A percentile compares a stretch with the other conserved stretches of the same genome.
Evolutionary conservation across 805 yeast species (phyloP).

Genomic region (Candida broadrunensis): DNA sequence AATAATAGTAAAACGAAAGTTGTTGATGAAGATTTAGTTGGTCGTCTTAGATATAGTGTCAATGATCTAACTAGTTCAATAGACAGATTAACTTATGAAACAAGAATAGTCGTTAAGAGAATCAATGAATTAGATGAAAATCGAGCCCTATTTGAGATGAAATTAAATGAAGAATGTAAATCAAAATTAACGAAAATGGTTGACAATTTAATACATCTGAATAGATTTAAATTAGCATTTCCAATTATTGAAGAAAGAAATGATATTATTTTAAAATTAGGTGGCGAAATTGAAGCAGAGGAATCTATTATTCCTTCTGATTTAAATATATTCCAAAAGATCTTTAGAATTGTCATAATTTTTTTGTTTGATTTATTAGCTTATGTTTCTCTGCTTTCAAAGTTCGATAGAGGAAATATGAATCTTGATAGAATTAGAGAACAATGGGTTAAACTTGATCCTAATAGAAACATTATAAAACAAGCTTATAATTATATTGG

Average conservation of each 20-base stretch:
- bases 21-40: slow-evolving; percentile 27
- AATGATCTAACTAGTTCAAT: slow-evolving; percentile 29
- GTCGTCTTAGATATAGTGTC: slow-evolving; percentile 25
- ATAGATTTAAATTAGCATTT: slow-evolving; percentile 29
- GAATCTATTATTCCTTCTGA: background rate
- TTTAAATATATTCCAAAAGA: slow-evolving; percentile 2
- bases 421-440: slow-evolving; percentile 39
- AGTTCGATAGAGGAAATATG: slow-evolving; percentile 40
- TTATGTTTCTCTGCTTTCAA: slow-evolving; percentile 30
- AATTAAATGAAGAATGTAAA: slow-evolving; percentile 24
- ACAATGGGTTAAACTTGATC: slow-evolving; percentile 39
- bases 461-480: slow-evolving; percentile 34
- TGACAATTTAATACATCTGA: slow-evolving; percentile 24
- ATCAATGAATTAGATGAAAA: slow-evolving; percentile 39
- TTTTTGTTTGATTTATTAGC: slow-evolving; percentile 32
- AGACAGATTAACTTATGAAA: slow-evolving; percentile 38
- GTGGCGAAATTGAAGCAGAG: slow-evolving; percentile 15
- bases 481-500: slow-evolving; percentile 33
- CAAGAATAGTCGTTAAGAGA: slow-evolving; percentile 37
- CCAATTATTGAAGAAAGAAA: slow-evolving; percentile 24
- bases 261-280: slow-evolving; percentile 22
- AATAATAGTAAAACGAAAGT: slow-evolving; percentile 18
- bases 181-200: slow-evolving; percentile 22
- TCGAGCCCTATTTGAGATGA: slow-evolving; percentile 22
- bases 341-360: slow-evolving; percentile 21